Base-by-base conservation (phyloP, 1,139 yeast genomes). In the Zygosaccharomyces sapae region DNA sequence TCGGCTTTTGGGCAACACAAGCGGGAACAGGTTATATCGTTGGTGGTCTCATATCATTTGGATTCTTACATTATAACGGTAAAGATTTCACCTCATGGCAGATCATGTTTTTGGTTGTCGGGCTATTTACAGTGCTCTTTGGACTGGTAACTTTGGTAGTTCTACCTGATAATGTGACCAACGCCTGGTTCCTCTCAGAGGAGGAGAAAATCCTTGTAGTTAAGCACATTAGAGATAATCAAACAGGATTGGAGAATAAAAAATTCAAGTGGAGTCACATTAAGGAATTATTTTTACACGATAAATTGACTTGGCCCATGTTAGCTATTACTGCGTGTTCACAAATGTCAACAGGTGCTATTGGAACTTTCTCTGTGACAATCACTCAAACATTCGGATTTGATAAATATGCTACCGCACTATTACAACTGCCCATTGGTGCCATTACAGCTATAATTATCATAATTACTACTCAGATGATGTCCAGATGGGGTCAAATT, bases 171-270 rank as follows among this genome's bases (percentile, higher is more conserved):
- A 68, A 70, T 22, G 83, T 82, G 25, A 66, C 76, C 12, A 62
- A 67, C 30, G 81, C 83, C 3, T 72, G 77, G 73, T 77, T 76
- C 58, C 66, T 79, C 47, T 68, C 66, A 22, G 73, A 70, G 9
- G 70, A 71, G 29, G 86, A 82, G 52, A 77, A 76, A 65, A 59
- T 73, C 48, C 64, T 75, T 55, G 75, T 76, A 10, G 69, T 79
- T 38, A 78, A 78, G 48, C 72, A 76, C 45, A 76, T 81, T 65
- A 66, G 73, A 44, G 66, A 62, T 12, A 74, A 74, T 56, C 72
- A 73, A 52, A 73, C 73, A 49, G 86, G 86, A 30, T 71, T 79
- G 49, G 85, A 83, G 40, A 77, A 76, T 55, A 72, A 70, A 50
- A 71, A 72, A 42, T 76, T 79, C 65, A 81, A 82, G 56, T 63